A percentile compares a stretch with the other conserved stretches of the same genome.
phyloP scores from a whole-genome alignment of 2,329 filamentous ascomycete genomes.

The Pleurostoma richardsiae region DNA sequence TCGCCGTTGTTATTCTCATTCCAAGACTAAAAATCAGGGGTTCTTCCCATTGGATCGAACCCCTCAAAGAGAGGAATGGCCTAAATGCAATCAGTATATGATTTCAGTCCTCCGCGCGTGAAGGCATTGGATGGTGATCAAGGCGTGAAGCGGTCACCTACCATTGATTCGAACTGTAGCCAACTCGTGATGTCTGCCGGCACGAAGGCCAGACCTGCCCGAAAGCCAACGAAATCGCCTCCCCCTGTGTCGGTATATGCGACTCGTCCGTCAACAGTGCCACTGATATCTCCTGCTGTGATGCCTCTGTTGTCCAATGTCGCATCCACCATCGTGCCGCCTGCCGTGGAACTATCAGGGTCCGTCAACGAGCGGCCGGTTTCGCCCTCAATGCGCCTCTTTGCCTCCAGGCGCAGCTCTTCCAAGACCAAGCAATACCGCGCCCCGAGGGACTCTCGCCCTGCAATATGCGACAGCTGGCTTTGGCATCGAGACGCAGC shows the following conservation, averaged over 20 bases:
- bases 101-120: no score
- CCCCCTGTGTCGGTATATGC: no score
- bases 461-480: constrained; percentile 29
- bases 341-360: constrained; percentile 25
- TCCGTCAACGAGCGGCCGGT: constrained; percentile 17
- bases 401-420: constrained; percentile 14
- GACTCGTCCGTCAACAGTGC: neutral
- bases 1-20: no score
- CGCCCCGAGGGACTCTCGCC: constrained; percentile 29
- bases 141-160: neutral
- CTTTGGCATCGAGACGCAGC: constrained; percentile 32
- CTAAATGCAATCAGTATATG: no score
- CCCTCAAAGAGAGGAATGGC: no score
- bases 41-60: no score
- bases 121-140: no score
- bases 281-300: neutral
- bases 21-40: no score
- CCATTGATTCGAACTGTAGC: constrained; percentile 10
- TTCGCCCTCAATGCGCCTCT: constrained; percentile 1
- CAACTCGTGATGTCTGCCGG: constrained; percentile 6
- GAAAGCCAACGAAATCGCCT: no score
- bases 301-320: neutral
- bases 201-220: no score
- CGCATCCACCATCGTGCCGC: constrained; percentile 4
- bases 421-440: constrained; percentile 35